Conservation (phyloP, 768 basidiomycete species). For the Boletus pseudo-olivaceus region DNA sequence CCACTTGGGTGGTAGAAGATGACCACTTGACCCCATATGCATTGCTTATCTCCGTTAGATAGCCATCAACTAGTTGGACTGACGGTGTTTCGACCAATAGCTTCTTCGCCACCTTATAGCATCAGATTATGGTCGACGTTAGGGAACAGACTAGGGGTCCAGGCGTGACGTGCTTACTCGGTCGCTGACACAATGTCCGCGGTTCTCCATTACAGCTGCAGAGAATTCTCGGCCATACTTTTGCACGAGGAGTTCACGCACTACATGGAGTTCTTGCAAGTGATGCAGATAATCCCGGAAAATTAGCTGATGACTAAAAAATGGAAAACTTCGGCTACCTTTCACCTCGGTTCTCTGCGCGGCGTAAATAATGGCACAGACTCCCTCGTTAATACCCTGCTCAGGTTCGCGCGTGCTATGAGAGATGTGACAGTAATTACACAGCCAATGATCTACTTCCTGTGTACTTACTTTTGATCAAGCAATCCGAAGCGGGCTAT, state of each 20-base stretch:
- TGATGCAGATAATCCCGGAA: not conserved
- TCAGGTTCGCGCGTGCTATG: slow-evolving; percentile 79
- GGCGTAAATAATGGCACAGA: slow-evolving; percentile 85
- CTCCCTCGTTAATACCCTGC: slow-evolving; percentile 80
- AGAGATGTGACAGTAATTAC: slow-evolving; percentile 7
- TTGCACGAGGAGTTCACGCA: slow-evolving; percentile 93
- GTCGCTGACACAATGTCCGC: slow-evolving; percentile 73
- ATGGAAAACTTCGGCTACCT: slow-evolving; percentile 40
- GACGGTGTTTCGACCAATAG: slow-evolving; percentile 67
- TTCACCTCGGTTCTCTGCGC: slow-evolving; percentile 90
- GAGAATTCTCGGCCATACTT: slow-evolving; percentile 94
- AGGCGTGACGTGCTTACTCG: slow-evolving; percentile 50
- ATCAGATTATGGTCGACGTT: slow-evolving; percentile 1
- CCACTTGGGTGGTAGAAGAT: slow-evolving; percentile 31
- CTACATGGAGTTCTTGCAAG: slow-evolving; percentile 72
- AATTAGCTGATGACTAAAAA: slow-evolving; percentile 1
- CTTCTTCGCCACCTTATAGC: slow-evolving; percentile 68
- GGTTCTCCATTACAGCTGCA: slow-evolving; percentile 81
- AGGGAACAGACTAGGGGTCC: not conserved
- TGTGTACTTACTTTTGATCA: slow-evolving; percentile 65
- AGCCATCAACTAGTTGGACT: slow-evolving; percentile 75
- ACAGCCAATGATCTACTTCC: slow-evolving; percentile 1
- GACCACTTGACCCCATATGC: slow-evolving; percentile 78
- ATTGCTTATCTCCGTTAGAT: slow-evolving; percentile 84
- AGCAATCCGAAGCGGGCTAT: slow-evolving; percentile 89